Evolutionary conservation across 345 rosid species (phyloP), one percentile per base, ranked within the genome.

Genomic region (Lagerstroemia speciosa): DNA sequence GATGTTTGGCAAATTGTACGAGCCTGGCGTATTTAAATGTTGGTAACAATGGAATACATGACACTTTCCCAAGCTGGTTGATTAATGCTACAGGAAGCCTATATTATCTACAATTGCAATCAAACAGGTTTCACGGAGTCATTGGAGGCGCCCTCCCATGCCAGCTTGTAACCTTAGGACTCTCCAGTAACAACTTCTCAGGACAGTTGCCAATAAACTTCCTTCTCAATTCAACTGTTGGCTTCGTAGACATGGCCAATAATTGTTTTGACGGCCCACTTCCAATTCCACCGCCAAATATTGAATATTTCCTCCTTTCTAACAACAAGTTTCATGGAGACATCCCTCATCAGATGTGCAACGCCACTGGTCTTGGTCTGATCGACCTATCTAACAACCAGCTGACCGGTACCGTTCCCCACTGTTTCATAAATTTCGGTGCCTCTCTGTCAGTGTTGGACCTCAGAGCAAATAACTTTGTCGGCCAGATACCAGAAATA

Each of bases 91-190:
- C 24, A 12, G n/a, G 0, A 0, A 14, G 11, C 14, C 12, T 46
- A 7, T 0, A 0, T 2, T 0, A 0, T 1, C 0, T 62, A 0
- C 9, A 46, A 32, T 46, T 70, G 62, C 46, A 26, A 48, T 45
- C 67, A 5, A 70, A 70, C 1, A 32, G 31, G 12, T 62, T 70
- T 43, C 46, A 70, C 33, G 73, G 73, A 10, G 29, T 5, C 62
- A 63, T 69, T 8, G 15, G 26, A 9, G 5, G 36, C 15, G 24
- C 45, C 50, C 0, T 68, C 27, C 50, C 34, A 27, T 30, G 10
- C 0, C 0, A 16, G 0, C 30, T 70, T 17, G 0, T 15, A 2
- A 31, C 0, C 24, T 64, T 62, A 14, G 0, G 0, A 12, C 41
- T 70, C 38, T 63, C 73, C 32, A 33, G 30, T 3, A 71, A 71